A percentile compares a stretch with the other conserved stretches of the same genome.
Evolutionary conservation across 106 monocot genomes (phyloP).

Genomic region (Dioscorea alata): DNA sequence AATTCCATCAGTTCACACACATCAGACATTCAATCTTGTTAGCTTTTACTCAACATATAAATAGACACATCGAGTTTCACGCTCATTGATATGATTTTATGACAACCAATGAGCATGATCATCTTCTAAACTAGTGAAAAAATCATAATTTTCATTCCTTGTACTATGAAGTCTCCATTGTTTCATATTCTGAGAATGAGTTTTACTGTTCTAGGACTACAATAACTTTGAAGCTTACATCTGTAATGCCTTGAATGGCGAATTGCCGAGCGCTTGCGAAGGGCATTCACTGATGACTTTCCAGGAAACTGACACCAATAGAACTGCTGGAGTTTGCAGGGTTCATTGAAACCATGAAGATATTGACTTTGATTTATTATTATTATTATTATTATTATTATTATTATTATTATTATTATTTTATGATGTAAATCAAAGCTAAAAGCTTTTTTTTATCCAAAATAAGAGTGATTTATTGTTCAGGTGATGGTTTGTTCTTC

Average conservation of each 20-base stretch:
- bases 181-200: background rate
- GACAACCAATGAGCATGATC: too few species aligned
- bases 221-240: constrained; percentile 45
- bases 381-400: background rate
- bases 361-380: background rate
- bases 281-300: background rate
- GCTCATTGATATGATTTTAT: too few species aligned
- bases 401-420: background rate
- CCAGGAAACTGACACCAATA: constrained; percentile 10
- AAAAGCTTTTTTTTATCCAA: too few species aligned
- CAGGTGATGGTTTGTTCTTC: too few species aligned
- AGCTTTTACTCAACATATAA: too few species aligned
- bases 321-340: constrained; percentile 14
- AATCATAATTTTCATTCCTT: background rate
- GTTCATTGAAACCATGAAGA: background rate
- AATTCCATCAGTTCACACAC: background rate
- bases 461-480: too few species aligned
- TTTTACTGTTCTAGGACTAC: constrained; percentile 42
- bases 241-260: constrained; percentile 51
- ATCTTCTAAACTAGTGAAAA: background rate
- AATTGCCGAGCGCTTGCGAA: constrained; percentile 36
- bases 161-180: background rate
- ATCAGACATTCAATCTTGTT: background rate
- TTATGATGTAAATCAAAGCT: background rate
- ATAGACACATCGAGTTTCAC: background rate